phyloP scores from a whole-genome alignment of 2,329 filamentous ascomycete species.

The Lachnellula arida region DNA sequence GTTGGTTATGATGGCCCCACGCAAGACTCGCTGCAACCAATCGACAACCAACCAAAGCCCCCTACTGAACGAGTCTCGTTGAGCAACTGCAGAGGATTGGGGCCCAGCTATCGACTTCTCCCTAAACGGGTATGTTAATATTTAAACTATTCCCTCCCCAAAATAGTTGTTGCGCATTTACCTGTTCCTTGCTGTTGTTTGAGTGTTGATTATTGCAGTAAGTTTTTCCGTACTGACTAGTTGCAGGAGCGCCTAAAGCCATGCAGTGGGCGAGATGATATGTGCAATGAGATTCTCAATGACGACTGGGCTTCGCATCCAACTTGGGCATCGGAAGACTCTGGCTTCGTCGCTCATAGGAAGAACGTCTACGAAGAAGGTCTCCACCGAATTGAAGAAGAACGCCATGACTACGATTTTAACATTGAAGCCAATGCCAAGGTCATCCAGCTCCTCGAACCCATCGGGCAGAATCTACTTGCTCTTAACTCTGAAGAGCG shows the following conservation, averaged over 20 bases:
- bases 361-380: slow-evolving; percentile 96
- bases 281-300: slow-evolving; percentile 89
- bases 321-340: slow-evolving; percentile 97
- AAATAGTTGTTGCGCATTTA: neutral
- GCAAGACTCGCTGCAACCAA: slow-evolving; percentile 51
- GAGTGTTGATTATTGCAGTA: neutral
- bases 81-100: slow-evolving; percentile 91
- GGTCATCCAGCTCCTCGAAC: slow-evolving; percentile 93
- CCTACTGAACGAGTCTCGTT: slow-evolving; percentile 82
- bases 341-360: slow-evolving; percentile 92
- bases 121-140: slow-evolving; percentile 63
- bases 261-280: slow-evolving; percentile 90
- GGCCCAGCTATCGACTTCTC: slow-evolving; percentile 88
- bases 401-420: slow-evolving; percentile 97
- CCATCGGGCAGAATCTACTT: slow-evolving; percentile 85
- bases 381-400: slow-evolving; percentile 93
- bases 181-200: too few relatives aligned
- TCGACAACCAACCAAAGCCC: slow-evolving; percentile 72
- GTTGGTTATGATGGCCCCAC: slow-evolving; percentile 70
- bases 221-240: slow-evolving; percentile 3
- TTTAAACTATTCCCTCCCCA: neutral
- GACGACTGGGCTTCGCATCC: slow-evolving; percentile 98
- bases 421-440: slow-evolving; percentile 94
- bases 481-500: slow-evolving; percentile 71
- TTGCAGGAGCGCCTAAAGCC: slow-evolving; percentile 74